Evolutionary conservation across 805 yeast species (phyloP).

Genomic region (Candida yuanshanica): DNA sequence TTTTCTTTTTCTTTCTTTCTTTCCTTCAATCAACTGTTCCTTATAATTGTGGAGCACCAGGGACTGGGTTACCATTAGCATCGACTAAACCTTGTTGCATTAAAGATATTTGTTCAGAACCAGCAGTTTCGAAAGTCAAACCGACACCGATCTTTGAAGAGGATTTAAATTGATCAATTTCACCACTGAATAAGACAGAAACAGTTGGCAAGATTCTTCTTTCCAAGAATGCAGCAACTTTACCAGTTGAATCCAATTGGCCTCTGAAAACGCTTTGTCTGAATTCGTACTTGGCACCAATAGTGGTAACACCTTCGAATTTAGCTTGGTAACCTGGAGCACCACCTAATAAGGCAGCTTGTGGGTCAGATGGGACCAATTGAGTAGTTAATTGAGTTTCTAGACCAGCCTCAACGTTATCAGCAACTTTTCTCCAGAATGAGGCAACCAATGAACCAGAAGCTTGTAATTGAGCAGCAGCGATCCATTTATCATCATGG

Average conservation of each 20-base stretch:
- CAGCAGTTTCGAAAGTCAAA: conserved; percentile 91
- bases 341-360: conserved; percentile 65
- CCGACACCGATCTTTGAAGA: conserved; percentile 88
- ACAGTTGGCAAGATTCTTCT: conserved; percentile 90
- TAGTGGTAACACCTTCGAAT: conserved; percentile 84
- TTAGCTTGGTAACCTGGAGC: conserved; percentile 81
- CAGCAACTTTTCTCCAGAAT: conserved; percentile 91
- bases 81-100: conserved; percentile 85
- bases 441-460: conserved; percentile 86
- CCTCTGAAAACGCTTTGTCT: conserved; percentile 95
- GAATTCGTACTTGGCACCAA: conserved; percentile 97
- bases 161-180: conserved; percentile 79
- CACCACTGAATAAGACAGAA: conserved; percentile 83
- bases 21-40: background rate
- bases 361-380: conserved; percentile 56
- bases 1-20: background rate
- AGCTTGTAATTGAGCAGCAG: conserved; percentile 88
- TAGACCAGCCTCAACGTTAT: conserved; percentile 91
- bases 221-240: conserved; percentile 86
- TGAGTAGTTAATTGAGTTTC: conserved; percentile 80
- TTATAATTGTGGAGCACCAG: conserved; percentile 63
- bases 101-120: conserved; percentile 87
- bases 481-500: conserved; percentile 77
- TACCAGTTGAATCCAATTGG: conserved; percentile 86
- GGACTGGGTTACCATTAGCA: conserved; percentile 80